A percentile compares a stretch with the other conserved stretches of the same genome.
Evolutionary conservation across 1,284 basidiomycete species (phyloP).

Genomic region (Puccinia coronata): DNA sequence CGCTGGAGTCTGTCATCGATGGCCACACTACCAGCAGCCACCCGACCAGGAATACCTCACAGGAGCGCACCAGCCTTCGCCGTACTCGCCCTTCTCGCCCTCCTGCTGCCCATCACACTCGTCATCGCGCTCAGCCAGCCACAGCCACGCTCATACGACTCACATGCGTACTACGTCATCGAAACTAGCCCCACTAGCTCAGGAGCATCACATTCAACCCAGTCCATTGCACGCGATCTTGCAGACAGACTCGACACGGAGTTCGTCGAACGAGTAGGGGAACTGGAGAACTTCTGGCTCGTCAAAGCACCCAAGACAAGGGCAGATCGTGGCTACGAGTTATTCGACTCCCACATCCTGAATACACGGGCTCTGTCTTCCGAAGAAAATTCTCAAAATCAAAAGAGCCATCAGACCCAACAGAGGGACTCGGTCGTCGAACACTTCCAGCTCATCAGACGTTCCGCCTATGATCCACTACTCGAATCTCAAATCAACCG

Average conservation of each 20-base stretch:
- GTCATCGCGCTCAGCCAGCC: conserved; percentile 48
- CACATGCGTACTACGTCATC: conserved; percentile 87
- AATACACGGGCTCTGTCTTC: background rate
- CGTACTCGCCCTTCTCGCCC: conserved; percentile 21
- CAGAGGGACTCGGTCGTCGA: conserved; percentile 54
- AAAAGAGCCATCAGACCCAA: conserved; percentile 59
- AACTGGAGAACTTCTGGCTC: conserved; percentile 80
- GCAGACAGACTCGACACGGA: conserved; percentile 73
- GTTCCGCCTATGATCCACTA: conserved; percentile 26
- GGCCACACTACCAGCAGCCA: background rate
- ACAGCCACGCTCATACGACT: conserved; percentile 65
- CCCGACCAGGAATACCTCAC: background rate
- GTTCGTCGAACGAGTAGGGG: conserved; percentile 82
- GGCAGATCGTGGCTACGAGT: conserved; percentile 50
- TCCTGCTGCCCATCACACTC: background rate
- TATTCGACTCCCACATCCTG: background rate
- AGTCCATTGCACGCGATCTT: conserved; percentile 60
- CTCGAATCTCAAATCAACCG: conserved; percentile 7
- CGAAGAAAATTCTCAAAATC: conserved; percentile 55
- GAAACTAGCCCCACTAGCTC: conserved; percentile 67
- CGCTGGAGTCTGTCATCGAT: too few relatives aligned
- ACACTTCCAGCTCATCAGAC: conserved; percentile 32
- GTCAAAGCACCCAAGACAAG: conserved; percentile 64
- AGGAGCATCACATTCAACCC: conserved; percentile 58
- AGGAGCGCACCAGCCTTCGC: background rate